A percentile compares a stretch with the other conserved stretches of the same genome.
Evolutionary conservation across 2,329 filamentous ascomycete genomes (phyloP).

Genomic region (Beauveria bassiana): DNA sequence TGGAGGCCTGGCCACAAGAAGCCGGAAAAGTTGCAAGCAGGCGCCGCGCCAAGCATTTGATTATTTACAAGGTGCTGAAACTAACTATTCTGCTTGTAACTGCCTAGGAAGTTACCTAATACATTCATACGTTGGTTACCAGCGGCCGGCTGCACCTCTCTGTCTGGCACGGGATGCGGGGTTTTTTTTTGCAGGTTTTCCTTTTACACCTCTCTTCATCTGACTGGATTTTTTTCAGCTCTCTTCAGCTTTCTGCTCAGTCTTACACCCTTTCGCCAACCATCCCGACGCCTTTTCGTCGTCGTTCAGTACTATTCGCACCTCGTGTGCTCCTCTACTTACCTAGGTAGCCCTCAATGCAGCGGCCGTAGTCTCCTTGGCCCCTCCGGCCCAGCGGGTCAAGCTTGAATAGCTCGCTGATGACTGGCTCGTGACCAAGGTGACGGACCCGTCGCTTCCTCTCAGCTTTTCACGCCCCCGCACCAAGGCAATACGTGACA

Average conservation of each 20-base stretch:
- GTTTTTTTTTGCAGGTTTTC: neutral
- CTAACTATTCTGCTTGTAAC: neutral
- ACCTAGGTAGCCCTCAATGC: neutral
- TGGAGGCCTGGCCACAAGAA: neutral
- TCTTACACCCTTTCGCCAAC: too few species aligned
- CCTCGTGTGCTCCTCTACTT: neutral
- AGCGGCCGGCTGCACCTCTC: too few species aligned
- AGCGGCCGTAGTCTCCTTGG: neutral
- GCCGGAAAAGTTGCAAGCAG: too few species aligned
- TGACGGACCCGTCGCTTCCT: neutral
- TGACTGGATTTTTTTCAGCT: neutral
- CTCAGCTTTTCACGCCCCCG: neutral
- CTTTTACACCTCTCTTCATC: neutral
- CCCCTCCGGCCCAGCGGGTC: conserved; percentile 3
- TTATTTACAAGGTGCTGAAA: neutral
- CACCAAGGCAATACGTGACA: neutral
- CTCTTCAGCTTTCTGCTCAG: neutral
- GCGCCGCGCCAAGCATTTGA: too few species aligned
- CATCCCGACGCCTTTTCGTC: too few species aligned
- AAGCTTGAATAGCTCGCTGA: neutral
- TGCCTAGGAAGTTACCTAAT: neutral
- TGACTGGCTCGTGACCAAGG: conserved; percentile 7
- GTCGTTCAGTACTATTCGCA: too few species aligned
- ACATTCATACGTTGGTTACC: neutral
- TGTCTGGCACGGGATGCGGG: neutral